A percentile compares a stretch with the other conserved stretches of the same genome.
These are phyloP conservation scores for Phialophora expanda DNA, from an alignment of 2,329 filamentous ascomycete species.

Conservation along the genomic window DNA sequence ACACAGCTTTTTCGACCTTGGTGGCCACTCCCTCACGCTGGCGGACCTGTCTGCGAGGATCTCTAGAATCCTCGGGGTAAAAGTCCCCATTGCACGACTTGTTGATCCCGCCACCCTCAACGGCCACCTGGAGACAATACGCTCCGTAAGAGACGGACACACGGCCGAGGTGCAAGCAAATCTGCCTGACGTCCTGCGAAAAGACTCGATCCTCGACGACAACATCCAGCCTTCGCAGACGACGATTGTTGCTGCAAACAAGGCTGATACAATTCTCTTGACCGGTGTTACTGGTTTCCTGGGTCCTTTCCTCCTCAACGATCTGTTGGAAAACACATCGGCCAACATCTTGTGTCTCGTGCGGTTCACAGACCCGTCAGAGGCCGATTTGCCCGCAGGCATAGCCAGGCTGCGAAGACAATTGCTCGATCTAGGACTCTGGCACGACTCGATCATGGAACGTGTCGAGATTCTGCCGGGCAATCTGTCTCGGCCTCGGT, in stretches of 20 bases:
- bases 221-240: conserved; percentile 67
- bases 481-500: conserved; percentile 70
- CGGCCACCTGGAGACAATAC: conserved; percentile 74
- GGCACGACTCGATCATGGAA: conserved; percentile 77
- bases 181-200: conserved; percentile 69
- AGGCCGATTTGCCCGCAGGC: conserved; percentile 68
- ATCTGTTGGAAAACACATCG: conserved; percentile 69
- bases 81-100: conserved; percentile 72
- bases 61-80: conserved; percentile 72
- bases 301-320: conserved; percentile 73
- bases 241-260: conserved; percentile 63
- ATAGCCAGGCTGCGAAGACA: conserved; percentile 76
- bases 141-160: conserved; percentile 71
- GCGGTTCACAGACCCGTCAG: conserved; percentile 70
- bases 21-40: conserved; percentile 78
- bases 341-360: conserved; percentile 75
- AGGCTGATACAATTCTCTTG: conserved; percentile 71
- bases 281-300: conserved; percentile 79
- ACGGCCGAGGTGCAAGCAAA: conserved; percentile 77
- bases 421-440: conserved; percentile 76
- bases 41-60: conserved; percentile 75
- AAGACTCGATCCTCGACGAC: conserved; percentile 69
- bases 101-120: conserved; percentile 73
- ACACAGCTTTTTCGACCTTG: conserved; percentile 80
- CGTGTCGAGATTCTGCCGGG: conserved; percentile 76